phyloP scores from a whole-genome alignment of 371 early-diverging fungal species.

The Circinella minor region DNA sequence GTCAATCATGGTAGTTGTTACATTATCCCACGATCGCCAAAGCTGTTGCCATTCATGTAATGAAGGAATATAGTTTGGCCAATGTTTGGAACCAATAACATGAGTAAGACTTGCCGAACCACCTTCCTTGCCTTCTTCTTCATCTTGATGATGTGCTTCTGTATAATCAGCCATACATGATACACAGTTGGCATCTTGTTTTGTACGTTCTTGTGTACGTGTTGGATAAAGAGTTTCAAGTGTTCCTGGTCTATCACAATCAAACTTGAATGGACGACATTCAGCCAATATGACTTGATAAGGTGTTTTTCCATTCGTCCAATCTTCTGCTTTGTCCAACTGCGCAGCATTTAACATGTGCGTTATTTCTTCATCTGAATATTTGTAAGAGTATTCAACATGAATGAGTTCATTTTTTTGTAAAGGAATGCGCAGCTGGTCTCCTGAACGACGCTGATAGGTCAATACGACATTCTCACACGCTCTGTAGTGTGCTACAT shows the following conservation, averaged over 20 bases:
- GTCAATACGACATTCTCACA: constrained; percentile 49
- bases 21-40: constrained; percentile 83
- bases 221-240: constrained; percentile 20
- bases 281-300: constrained; percentile 79
- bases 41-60: constrained; percentile 75
- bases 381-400: constrained; percentile 90
- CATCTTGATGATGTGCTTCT: constrained; percentile 7
- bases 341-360: constrained; percentile 60
- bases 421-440: constrained; percentile 39
- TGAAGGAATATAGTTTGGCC: constrained; percentile 52
- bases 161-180: constrained; percentile 12
- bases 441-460: constrained; percentile 39
- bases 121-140: constrained; percentile 14
- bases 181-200: constrained; percentile 11
- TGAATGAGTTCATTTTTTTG: constrained; percentile 82
- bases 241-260: constrained; percentile 22
- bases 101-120: constrained; percentile 2
- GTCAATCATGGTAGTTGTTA: constrained; percentile 67
- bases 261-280: constrained; percentile 71
- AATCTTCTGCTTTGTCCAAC: constrained; percentile 60
- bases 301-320: constrained; percentile 63
- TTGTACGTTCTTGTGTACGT: constrained; percentile 15
- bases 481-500: constrained; percentile 79
- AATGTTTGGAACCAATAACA: constrained; percentile 14
- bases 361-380: constrained; percentile 61